Evolutionary conservation across 78 protist species (phyloP).

Genomic region (Chrysochromulina parva): DNA sequence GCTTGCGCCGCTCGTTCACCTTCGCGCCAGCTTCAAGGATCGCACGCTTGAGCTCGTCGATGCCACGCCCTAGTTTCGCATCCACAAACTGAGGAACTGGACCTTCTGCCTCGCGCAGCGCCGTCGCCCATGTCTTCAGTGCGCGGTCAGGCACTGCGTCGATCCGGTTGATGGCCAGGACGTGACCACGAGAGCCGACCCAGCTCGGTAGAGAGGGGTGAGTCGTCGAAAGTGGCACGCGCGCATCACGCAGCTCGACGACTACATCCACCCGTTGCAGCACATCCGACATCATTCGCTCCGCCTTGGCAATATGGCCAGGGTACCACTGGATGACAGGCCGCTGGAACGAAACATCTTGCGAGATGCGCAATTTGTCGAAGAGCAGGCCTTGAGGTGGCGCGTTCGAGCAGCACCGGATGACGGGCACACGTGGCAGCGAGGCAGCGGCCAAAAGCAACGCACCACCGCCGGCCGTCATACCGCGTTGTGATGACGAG

Average conservation of each 20-base stretch:
- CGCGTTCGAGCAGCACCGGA: too few relatives aligned
- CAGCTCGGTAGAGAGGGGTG: not conserved
- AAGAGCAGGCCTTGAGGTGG: too few relatives aligned
- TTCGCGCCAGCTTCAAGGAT: not conserved
- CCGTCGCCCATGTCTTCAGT: not conserved
- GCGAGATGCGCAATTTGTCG: too few relatives aligned
- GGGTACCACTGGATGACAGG: conserved; percentile 11
- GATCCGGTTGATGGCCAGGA: not conserved
- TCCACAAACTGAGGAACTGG: not conserved
- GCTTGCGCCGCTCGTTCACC: not conserved
- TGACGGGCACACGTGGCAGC: too few relatives aligned
- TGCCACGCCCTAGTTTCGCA: not conserved
- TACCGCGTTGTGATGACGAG: too few relatives aligned
- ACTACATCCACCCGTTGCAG: not conserved
- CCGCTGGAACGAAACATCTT: not conserved
- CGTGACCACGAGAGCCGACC: not conserved
- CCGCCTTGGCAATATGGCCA: conserved; percentile 22
- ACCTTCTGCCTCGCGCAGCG: not conserved
- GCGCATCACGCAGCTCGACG: conserved; percentile 7
- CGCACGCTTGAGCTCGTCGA: not conserved
- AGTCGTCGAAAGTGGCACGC: not conserved
- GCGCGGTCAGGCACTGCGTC: not conserved
- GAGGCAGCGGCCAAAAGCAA: too few relatives aligned
- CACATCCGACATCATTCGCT: not conserved
- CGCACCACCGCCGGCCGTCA: too few relatives aligned